phyloP scores from a whole-genome alignment of 805 yeast species.

The Kockiozyma suomiensis region DNA sequence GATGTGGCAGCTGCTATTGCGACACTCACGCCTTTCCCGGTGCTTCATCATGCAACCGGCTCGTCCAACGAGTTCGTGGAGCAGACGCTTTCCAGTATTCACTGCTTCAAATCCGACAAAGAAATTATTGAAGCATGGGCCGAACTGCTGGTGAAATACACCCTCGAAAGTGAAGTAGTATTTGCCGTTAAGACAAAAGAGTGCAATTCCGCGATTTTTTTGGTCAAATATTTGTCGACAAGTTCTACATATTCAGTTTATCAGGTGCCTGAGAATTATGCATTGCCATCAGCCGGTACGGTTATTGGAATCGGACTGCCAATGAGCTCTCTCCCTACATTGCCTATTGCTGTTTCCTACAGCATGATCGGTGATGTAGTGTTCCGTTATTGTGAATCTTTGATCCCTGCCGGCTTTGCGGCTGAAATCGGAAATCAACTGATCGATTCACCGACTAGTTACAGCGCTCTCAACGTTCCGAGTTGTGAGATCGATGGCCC shows the following conservation, averaged over 20 bases:
- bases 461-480: slow-evolving; percentile 15
- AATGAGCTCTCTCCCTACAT: neutral
- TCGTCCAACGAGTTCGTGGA: neutral
- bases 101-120: neutral
- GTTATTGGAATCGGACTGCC: neutral
- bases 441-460: neutral
- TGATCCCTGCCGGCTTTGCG: slow-evolving; percentile 7
- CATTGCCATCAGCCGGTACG: neutral
- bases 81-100: neutral
- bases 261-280: neutral
- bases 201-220: neutral
- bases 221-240: neutral
- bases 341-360: neutral
- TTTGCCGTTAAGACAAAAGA: neutral
- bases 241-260: neutral
- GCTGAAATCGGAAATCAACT: slow-evolving; percentile 3
- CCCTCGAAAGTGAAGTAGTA: slow-evolving; percentile 1
- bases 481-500: slow-evolving; percentile 15
- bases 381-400: neutral
- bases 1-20: too few relatives aligned
- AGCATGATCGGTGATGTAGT: neutral
- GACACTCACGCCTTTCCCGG: neutral
- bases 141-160: neutral
- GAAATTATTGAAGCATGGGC: slow-evolving; percentile 14
- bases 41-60: neutral